These are phyloP conservation scores for Fusarium phyllophilum DNA, from an alignment of 2,329 filamentous ascomycete species.

Conservation along the genomic window DNA sequence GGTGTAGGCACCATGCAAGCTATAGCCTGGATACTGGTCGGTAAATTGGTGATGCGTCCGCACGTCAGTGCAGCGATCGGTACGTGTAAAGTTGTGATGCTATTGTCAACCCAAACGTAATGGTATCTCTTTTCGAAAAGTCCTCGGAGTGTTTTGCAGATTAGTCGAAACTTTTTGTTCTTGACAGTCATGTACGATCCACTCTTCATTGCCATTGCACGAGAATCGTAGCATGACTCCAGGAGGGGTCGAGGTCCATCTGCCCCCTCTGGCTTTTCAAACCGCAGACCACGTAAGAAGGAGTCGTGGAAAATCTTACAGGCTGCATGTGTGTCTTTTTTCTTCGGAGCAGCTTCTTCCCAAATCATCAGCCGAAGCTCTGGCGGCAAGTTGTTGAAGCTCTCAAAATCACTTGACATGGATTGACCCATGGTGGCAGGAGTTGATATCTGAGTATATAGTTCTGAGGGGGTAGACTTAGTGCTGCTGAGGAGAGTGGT, in stretches of 20 bases:
- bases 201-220: not conserved
- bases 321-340: not conserved
- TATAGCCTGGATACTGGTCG: not conserved
- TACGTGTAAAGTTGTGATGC: not conserved
- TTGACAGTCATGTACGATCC: not conserved
- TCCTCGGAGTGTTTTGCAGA: too few species aligned
- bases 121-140: not conserved
- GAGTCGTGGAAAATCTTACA: not conserved
- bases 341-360: not conserved
- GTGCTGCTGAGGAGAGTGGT: too few species aligned
- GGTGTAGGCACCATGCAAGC: not conserved
- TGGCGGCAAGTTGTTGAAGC: not conserved
- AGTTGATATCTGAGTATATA: not conserved
- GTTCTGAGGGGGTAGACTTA: too few species aligned
- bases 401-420: not conserved
- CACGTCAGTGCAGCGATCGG: not conserved
- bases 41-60: not conserved
- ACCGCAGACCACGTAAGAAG: not conserved
- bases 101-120: not conserved
- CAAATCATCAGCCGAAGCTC: slow-evolving; percentile 14
- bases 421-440: not conserved
- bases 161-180: not conserved
- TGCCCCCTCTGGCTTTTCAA: not conserved
- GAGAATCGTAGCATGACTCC: not conserved
- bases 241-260: not conserved